A percentile compares a stretch with the other conserved stretches of the same genome.
These are phyloP conservation scores for Fusarium haematococcum DNA, from an alignment of 2,329 filamentous ascomycete genomes.

Conservation along the genomic window DNA sequence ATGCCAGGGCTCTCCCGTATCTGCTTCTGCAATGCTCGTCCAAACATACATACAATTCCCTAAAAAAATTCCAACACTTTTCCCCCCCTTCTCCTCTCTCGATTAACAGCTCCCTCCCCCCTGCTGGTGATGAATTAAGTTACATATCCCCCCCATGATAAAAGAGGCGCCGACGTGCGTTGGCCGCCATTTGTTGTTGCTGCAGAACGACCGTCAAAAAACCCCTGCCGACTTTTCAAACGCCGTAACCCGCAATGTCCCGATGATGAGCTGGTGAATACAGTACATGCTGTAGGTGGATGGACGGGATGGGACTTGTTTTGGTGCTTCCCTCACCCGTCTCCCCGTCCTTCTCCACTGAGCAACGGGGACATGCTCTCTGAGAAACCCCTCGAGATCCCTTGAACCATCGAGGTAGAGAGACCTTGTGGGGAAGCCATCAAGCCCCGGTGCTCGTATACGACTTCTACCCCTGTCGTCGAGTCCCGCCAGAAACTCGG, in stretches of 20 bases:
- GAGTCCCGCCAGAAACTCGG: conserved; percentile 4
- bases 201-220: conserved; percentile 34
- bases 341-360: background rate
- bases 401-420: background rate
- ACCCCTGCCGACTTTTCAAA: conserved; percentile 38
- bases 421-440: background rate
- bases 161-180: conserved; percentile 22
- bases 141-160: conserved; percentile 30
- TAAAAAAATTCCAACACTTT: conserved; percentile 3
- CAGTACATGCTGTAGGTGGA: conserved; percentile 36
- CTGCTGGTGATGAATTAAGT: conserved; percentile 32
- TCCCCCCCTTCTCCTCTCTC: conserved; percentile 5
- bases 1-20: background rate
- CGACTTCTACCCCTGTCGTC: conserved; percentile 11
- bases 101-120: conserved; percentile 17
- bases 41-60: conserved; percentile 20
- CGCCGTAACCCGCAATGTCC: conserved; percentile 36
- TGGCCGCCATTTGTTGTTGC: conserved; percentile 31
- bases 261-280: conserved; percentile 37
- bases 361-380: background rate
- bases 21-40: conserved; percentile 9
- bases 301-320: conserved; percentile 10
- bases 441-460: background rate
- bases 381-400: background rate
- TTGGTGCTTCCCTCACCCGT: conserved; percentile 4